Evolutionary conservation across 768 basidiomycete genomes (phyloP), one percentile per base, ranked within the genome.

Genomic region (Strobilomyces confusus): DNA sequence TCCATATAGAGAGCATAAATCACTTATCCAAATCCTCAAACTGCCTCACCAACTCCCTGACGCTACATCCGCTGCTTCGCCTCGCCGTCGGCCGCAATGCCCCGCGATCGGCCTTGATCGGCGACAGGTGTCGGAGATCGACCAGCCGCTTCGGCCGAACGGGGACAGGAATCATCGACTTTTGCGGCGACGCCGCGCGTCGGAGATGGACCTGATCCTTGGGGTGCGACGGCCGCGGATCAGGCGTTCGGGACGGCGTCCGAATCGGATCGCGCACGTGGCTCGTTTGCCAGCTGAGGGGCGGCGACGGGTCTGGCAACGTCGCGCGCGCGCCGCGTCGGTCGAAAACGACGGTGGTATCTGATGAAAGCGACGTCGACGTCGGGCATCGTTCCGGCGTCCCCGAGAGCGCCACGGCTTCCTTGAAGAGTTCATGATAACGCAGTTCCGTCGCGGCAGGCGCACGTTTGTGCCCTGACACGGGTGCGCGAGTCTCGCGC

Each of bases 161-260:
- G 34, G 62, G 58, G 3, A 76, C 69, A 0, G 82, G 80, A 13
- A 84, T 75, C 64, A 72, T 67, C 2, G 78, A 76, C 9, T 61
- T 53, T 20, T 45, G 52, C 36, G 67, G 67, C 5, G 69, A 62
- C 0, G 82, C 78, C 2, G 80, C 77, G 13, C 77, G 82, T 33
- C 85, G 76, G 11, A 91, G 74, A 19, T 76, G 69, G 3, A 89
- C 84, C 17, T 82, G 74, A 29, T 88, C 86, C 67, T 82, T 89
- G 0, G 86, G 86, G 52, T 76, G 79, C 12, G 70, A 67, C 1
- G 68, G 56, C 57, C 73, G 77, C 0, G 79, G 74, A 14, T 72
- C 53, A 1, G 76, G 78, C 37, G 75, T 79, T 14, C 82, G 75
- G 4, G 69, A 76, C 5, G 87, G 87, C 0, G 87, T 88, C 14